Evolutionary conservation across 352 stramenopile species (phyloP).

Genomic region (Globisporangium lucens): DNA sequence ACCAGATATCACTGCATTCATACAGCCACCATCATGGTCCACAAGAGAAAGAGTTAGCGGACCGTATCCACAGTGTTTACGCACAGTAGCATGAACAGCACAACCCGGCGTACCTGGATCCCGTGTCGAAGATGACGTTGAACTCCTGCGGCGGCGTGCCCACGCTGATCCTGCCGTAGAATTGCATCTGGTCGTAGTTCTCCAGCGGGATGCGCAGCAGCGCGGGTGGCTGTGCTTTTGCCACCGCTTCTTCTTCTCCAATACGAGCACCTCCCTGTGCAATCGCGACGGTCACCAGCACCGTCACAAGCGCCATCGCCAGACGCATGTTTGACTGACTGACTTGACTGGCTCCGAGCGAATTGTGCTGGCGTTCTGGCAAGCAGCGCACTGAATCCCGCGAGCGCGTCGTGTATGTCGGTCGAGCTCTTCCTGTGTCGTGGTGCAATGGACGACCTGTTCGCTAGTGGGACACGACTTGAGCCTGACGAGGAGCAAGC

Average conservation of each 20-base stretch:
- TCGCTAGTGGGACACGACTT: not conserved
- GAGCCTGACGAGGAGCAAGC: not conserved
- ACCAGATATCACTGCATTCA: constrained; percentile 48
- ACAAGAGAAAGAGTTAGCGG: not conserved
- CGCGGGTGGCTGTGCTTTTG: not conserved
- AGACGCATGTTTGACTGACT: not conserved
- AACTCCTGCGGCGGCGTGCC: constrained; percentile 63
- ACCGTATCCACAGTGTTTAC: not conserved
- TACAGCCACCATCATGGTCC: not conserved
- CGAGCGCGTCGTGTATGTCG: not conserved
- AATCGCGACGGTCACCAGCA: not conserved
- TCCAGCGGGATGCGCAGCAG: constrained; percentile 63
- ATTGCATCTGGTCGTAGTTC: constrained; percentile 78
- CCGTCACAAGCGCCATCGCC: not conserved
- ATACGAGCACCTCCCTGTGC: not conserved
- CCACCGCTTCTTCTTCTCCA: not conserved
- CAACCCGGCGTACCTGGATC: constrained; percentile 33
- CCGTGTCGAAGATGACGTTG: constrained; percentile 77
- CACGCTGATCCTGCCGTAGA: constrained; percentile 57
- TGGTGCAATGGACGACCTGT: not conserved
- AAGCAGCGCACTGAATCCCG: not conserved
- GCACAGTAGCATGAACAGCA: not conserved
- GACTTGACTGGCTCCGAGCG: not conserved
- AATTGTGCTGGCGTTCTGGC: not conserved
- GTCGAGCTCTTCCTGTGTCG: not conserved